phyloP scores from a whole-genome alignment of 148 eudicot species.

The Rhododendron kiyosumense region DNA sequence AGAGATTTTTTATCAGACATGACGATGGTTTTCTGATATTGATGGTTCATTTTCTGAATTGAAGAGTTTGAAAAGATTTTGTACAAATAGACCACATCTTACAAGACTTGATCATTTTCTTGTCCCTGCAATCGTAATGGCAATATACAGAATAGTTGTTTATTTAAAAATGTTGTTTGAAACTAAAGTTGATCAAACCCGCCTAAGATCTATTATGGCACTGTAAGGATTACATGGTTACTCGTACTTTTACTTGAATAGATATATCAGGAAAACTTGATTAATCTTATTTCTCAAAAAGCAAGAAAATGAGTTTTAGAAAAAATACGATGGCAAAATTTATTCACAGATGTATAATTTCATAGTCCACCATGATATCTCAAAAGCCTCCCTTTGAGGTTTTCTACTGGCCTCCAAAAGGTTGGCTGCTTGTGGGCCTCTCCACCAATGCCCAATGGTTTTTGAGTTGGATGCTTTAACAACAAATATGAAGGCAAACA shows the following conservation, averaged over 20 bases:
- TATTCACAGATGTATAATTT: not conserved
- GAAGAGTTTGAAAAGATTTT: not conserved
- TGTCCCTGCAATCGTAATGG: not conserved
- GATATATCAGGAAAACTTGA: not conserved
- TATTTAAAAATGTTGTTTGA: not conserved
- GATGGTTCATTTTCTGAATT: not conserved
- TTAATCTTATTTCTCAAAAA: not conserved
- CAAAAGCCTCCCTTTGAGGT: not conserved
- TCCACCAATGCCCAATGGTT: not conserved
- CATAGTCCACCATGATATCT: not conserved
- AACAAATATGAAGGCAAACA: not conserved
- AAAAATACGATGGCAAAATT: not conserved
- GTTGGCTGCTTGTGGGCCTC: constrained; percentile 1
- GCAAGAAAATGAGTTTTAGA: not conserved
- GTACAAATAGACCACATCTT: not conserved
- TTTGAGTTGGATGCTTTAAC: not conserved
- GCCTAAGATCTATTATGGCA: not conserved
- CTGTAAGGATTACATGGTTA: not conserved
- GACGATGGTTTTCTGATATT: not conserved
- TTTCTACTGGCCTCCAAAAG: not conserved
- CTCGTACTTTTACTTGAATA: not conserved
- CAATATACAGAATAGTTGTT: not conserved
- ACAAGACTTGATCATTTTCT: not conserved
- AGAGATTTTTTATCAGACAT: not conserved
- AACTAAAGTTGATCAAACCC: not conserved